These are phyloP conservation scores for Colletotrichum spinosum DNA, from an alignment of 2,329 filamentous ascomycete genomes.

Conservation along the genomic window DNA sequence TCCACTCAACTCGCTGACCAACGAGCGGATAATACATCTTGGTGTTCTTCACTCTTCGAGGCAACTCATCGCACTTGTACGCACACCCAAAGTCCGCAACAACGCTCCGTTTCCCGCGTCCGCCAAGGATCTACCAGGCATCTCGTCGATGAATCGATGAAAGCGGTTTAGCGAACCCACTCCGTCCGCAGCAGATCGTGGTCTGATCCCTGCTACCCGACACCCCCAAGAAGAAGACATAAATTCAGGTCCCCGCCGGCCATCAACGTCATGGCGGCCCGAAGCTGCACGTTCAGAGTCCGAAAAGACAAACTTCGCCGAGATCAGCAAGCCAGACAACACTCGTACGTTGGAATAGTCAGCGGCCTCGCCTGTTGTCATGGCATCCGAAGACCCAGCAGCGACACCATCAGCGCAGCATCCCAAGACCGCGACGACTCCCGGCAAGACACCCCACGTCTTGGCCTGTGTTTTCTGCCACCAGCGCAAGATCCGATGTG, in stretches of 20 bases:
- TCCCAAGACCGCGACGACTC: slow-evolving; percentile 3
- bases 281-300: slow-evolving; percentile 8
- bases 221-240: slow-evolving; percentile 8
- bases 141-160: not conserved
- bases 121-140: slow-evolving; percentile 17
- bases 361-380: not conserved
- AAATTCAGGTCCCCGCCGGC: slow-evolving; percentile 3
- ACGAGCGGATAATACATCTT: too few species aligned
- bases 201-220: slow-evolving; percentile 2
- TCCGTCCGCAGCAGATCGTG: not conserved
- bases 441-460: slow-evolving; percentile 15
- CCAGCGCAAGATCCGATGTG: slow-evolving; percentile 72
- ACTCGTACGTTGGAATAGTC: too few species aligned
- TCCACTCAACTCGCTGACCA: too few species aligned
- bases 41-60: too few species aligned
- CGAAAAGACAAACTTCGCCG: not conserved
- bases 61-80: not conserved
- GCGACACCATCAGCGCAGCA: slow-evolving; percentile 1
- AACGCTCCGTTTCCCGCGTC: slow-evolving; percentile 10
- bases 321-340: not conserved
- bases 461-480: slow-evolving; percentile 66
- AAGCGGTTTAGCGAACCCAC: slow-evolving; percentile 21
- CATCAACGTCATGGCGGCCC: slow-evolving; percentile 2
- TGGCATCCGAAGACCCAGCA: slow-evolving; percentile 15
- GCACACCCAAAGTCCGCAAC: slow-evolving; percentile 7